These are phyloP conservation scores for Auxenochlorella protothecoides DNA, from an alignment of 139 green algal genomes.

Conservation along the genomic window DNA sequence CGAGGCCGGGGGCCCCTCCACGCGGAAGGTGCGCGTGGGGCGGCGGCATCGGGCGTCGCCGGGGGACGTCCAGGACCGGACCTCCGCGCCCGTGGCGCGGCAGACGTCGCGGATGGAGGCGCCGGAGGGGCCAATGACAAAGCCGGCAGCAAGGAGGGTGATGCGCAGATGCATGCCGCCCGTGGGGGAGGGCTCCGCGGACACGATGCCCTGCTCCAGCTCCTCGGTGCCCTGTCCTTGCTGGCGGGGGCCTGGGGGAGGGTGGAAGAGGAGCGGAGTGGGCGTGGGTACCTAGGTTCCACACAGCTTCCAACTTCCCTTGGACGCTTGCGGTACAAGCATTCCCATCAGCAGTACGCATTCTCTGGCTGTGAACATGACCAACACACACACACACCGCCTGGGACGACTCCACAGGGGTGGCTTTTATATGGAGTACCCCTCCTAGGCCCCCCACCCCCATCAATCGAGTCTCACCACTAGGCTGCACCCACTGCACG, in stretches of 20 bases:
- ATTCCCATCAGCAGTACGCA: too few relatives aligned
- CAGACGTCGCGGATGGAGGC: conserved; percentile 67
- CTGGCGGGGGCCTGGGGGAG: conserved; percentile 46
- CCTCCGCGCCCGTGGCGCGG: conserved; percentile 47
- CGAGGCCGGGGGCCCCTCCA: conserved; percentile 34
- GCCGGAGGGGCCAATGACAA: conserved; percentile 69
- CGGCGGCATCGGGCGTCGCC: background rate
- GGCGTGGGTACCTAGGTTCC: too few relatives aligned
- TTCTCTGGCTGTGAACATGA: too few relatives aligned
- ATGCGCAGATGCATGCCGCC: conserved; percentile 56
- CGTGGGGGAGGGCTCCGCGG: conserved; percentile 28
- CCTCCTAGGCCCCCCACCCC: too few relatives aligned
- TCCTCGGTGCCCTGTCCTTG: conserved; percentile 71
- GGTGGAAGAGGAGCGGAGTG: background rate
- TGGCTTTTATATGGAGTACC: too few relatives aligned
- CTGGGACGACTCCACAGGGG: too few relatives aligned
- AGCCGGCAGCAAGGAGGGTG: conserved; percentile 82
- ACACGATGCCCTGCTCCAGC: conserved; percentile 68
- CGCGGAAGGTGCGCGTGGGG: conserved; percentile 44
- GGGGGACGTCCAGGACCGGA: conserved; percentile 70
- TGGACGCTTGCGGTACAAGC: too few relatives aligned
- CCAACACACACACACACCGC: too few relatives aligned
- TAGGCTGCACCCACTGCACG: background rate
- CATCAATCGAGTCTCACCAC: too few relatives aligned
- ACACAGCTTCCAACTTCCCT: too few relatives aligned